phyloP scores from a whole-genome alignment of 768 basidiomycete species.

The Omphalotus guepiniiformis region DNA sequence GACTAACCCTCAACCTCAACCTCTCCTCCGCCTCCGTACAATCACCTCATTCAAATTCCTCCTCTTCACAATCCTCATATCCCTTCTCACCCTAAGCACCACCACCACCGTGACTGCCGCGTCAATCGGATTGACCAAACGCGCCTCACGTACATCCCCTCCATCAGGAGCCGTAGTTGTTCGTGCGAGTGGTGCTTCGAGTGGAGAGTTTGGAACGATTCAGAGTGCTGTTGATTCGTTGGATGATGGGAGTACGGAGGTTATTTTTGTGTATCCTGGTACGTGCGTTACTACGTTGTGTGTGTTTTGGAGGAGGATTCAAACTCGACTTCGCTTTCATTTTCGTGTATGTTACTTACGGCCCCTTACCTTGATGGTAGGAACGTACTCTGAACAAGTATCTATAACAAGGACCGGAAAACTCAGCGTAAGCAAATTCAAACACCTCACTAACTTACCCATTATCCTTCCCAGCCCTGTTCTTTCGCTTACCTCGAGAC shows the following conservation, averaged over 20 bases:
- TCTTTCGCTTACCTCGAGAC: neutral
- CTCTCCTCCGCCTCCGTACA: too few species aligned
- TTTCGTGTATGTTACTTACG: too few species aligned
- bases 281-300: neutral
- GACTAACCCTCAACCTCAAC: too few species aligned
- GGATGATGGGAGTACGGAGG: slow-evolving; percentile 12
- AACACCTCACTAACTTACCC: neutral
- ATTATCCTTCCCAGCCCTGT: slow-evolving; percentile 7
- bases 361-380: neutral
- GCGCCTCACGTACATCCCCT: slow-evolving; percentile 11
- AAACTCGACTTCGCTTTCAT: neutral
- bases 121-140: too few species aligned
- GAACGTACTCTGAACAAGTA: slow-evolving; percentile 24
- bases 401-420: slow-evolving; percentile 14
- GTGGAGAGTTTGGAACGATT: slow-evolving; percentile 23
- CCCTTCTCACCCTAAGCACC: too few species aligned
- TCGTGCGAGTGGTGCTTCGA: slow-evolving; percentile 17
- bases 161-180: slow-evolving; percentile 25
- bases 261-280: slow-evolving; percentile 23
- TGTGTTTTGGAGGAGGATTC: too few species aligned
- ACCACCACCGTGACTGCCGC: too few species aligned
- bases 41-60: too few species aligned
- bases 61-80: too few species aligned
- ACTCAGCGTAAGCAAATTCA: slow-evolving; percentile 13
- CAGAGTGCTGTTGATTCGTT: slow-evolving; percentile 21